Evolutionary conservation across 2,329 filamentous ascomycete genomes (phyloP), one percentile per base, ranked within the genome.

Genomic region (Fusarium sp.): DNA sequence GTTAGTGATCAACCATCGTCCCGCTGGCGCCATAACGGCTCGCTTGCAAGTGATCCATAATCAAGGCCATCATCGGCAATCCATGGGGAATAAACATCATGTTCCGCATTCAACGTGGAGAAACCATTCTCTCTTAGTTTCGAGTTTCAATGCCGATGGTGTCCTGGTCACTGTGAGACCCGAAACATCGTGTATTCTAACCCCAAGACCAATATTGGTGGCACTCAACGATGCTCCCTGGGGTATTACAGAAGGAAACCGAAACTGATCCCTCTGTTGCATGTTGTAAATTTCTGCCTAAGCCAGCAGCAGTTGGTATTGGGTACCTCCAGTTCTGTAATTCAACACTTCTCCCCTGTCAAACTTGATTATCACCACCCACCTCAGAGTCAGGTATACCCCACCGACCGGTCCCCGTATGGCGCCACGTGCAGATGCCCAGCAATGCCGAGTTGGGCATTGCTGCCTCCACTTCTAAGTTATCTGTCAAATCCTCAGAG

Each of bases 381-480:
- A 70, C 68, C 47, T 63, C 54, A 60, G 47, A 67, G 63, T 61
- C 64, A 47, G 56, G 60, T 54, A 51, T 63, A 71, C 75, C 75
- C 76, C 76, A 70, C 76, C 72, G 30, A 73, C 75, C 62, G 55
- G 64, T 54, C 69, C 76, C 73, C 68, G 60, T 78, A 77, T 78
- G 76, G 76, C 76, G 76, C 76, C 76, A 78, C 76, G 76, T 78
- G 75, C 76, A 56, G 60, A 62, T 68, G 63, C 68, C 71, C 71
- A 74, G 71, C 58, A 74, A 62, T 72, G 67, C 76, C 75, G 67
- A 76, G 72, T 67, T 70, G 66, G 64, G 60, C 66, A 64, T 71
- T 66, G 50, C 55, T 68, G 18, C 47, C 71, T 74, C 58, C 62
- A 55, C 55, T 51, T 57, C 55, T 57, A 39, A 66, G 14, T 62